phyloP scores from a whole-genome alignment of 176 grass and related monocot species.

The Carex myosuroides region DNA sequence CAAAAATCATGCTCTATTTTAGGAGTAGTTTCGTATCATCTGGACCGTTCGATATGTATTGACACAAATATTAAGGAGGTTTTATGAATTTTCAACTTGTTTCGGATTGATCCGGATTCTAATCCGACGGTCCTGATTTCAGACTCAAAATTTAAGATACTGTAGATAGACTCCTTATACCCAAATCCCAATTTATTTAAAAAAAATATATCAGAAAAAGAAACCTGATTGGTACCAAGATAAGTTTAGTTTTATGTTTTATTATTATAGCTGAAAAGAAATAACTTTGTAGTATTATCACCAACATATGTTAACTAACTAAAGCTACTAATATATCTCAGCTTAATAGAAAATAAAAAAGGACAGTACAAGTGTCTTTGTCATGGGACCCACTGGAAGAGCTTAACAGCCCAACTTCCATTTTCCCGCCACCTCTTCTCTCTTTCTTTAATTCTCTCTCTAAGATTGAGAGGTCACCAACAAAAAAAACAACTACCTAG shows the following conservation, averaged over 20 bases:
- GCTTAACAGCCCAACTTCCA: conserved; percentile 22
- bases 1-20: not conserved
- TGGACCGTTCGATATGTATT: no score
- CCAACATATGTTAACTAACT: not conserved
- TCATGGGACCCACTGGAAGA: not conserved
- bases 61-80: no score
- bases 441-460: conserved; percentile 1
- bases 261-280: not conserved
- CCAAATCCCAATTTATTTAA: not conserved
- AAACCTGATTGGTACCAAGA: not conserved
- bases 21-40: not conserved
- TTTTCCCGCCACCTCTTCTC: conserved; percentile 15
- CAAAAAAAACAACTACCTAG: not conserved
- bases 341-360: not conserved
- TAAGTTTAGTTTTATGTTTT: not conserved
- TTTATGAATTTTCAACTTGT: no score
- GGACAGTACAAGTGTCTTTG: not conserved
- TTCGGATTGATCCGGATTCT: no score
- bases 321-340: not conserved
- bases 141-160: no score
- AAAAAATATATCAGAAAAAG: not conserved
- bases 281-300: no score
- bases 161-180: not conserved
- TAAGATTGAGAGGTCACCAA: conserved; percentile 9
- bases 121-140: no score